Base-by-base conservation (phyloP, 768 basidiomycete species). In the Tricholoma hemisulphureum region DNA sequence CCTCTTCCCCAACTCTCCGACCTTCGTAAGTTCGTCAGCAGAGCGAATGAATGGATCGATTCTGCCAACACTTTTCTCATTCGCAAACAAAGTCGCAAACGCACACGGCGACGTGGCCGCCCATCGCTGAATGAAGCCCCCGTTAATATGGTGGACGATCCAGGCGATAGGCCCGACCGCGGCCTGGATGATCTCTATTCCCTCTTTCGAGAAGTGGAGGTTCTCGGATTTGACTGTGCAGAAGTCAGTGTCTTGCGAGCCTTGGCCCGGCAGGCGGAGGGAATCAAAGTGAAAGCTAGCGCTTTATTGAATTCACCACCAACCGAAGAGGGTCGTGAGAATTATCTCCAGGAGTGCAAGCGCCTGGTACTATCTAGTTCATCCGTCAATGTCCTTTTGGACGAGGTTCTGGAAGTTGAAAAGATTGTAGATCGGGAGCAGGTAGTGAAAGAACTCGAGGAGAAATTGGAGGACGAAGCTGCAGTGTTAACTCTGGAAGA, bases 1-100 rank as follows among this genome's bases (percentile, higher is more conserved):
- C 78, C 80, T 29, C 80, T 95, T 13, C 79, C 85, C 1, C 92
- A 95, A 70, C 78, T 95, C 55, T 71, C 75, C 26, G 74, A 82
- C 48, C 81, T 98, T 34, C 83, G 88, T 45, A 90, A 85, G 71
- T 91, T 91, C 66, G 91, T 98, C 53, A 82, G 70, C 43, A 80
- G 84, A 60, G 94, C 90, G 18, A 92, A 86, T 61, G 88, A 89
- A 65, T 95, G 94, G 94, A 78, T 94, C n/a, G 92, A 93, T 58
- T 79, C 84, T 8, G 90, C 91, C 29, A 91, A 91, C 61, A 78
- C 82, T 0, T 91, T 91, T 73, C 78, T 88, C 59, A 82, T 88
- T 51, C 87, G 90, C 55, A 93, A 92, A 70, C 87, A 89, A 65
- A 87, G 85, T 60, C 81, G 89, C 54, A 91, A 90, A 68, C 87